Evolutionary conservation across 345 rosid genomes (phyloP), one percentile per base, ranked within the genome.

Genomic region (Linum trigynum): DNA sequence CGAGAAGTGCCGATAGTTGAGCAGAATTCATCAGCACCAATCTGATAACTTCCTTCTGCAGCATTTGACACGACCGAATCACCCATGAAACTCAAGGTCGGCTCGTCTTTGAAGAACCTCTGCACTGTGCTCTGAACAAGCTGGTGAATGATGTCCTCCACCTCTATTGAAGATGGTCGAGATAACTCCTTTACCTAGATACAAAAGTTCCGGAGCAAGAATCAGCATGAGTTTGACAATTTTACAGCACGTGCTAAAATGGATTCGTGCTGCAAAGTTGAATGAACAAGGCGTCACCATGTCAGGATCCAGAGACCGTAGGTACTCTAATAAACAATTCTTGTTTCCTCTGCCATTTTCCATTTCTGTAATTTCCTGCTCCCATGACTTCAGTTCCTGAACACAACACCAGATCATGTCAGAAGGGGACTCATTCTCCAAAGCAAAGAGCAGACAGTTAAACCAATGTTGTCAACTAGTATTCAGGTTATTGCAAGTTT

Each of bases 91-190:
- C 70, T 69, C 16, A 81, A 71, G 70, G 69, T 53, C 32, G 64
- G 39, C 59, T 77, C 74, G 53, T 83, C 91, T 73, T 81, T 77
- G 62, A 80, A 83, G 67, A 81, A 77, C 70, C 71, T 78, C 57
- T 63, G 79, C 62, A 85, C 39, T 70, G 86, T 76, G 78, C 80
- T 87, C 48, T 75, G 86, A 53, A 87, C 96, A 76, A 92, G 92
- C 68, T 84, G 90, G 67, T 81, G 86, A 70, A 92, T 83, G 39
- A 89, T 89, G 76, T 87, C 95, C 73, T 89, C 95, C 57, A 92
- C 91, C 72, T 89, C 89, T 41, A 80, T 62, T n/a, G 95, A 89
- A 61, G 98, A 89, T 15, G 92, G 92, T 38, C 71, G 83, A 74
- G 96, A 89, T 71, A 92, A 72, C 75, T 92, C 95, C 7, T 59